Percentiles rank a stretch among this genome's conserved stretches.
Evolutionary conservation across 2,329 filamentous ascomycete genomes (phyloP).

Genomic region (Pezicula carpinea): DNA sequence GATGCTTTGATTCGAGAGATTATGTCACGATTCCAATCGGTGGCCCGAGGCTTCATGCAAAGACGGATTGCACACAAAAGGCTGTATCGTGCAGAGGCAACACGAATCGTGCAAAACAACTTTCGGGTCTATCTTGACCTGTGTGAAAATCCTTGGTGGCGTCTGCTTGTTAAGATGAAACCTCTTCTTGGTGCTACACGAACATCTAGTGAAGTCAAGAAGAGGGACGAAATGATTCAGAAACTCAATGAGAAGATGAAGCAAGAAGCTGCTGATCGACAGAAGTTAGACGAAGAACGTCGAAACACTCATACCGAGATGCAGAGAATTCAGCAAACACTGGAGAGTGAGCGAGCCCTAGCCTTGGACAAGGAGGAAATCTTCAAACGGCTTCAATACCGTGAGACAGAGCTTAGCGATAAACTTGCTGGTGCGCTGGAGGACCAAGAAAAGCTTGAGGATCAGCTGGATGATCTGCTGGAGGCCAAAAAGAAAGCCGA

Average conservation of each 20-base stretch:
- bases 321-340: constrained; percentile 82
- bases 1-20: constrained; percentile 91
- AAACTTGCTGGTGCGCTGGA: constrained; percentile 89
- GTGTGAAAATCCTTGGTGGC: constrained; percentile 95
- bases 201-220: constrained; percentile 90
- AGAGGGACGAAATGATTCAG: constrained; percentile 88
- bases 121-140: constrained; percentile 89
- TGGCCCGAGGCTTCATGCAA: constrained; percentile 85
- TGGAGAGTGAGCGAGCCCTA: constrained; percentile 93
- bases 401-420: constrained; percentile 89
- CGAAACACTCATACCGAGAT: constrained; percentile 83
- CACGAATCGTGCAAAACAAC: constrained; percentile 89
- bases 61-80: constrained; percentile 87
- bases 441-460: constrained; percentile 90
- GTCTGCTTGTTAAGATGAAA: constrained; percentile 89
- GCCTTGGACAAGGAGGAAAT: constrained; percentile 98
- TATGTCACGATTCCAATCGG: constrained; percentile 87
- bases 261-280: constrained; percentile 67
- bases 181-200: constrained; percentile 88
- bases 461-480: constrained; percentile 85
- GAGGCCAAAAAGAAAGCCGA: constrained; percentile 86
- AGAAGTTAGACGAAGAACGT: constrained; percentile 84
- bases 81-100: constrained; percentile 90
- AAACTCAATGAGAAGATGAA: constrained; percentile 81
- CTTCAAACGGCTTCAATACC: constrained; percentile 87